Evolutionary conservation across 2,329 filamentous ascomycete genomes (phyloP).

Genomic region (Calonectria henricotiae): DNA sequence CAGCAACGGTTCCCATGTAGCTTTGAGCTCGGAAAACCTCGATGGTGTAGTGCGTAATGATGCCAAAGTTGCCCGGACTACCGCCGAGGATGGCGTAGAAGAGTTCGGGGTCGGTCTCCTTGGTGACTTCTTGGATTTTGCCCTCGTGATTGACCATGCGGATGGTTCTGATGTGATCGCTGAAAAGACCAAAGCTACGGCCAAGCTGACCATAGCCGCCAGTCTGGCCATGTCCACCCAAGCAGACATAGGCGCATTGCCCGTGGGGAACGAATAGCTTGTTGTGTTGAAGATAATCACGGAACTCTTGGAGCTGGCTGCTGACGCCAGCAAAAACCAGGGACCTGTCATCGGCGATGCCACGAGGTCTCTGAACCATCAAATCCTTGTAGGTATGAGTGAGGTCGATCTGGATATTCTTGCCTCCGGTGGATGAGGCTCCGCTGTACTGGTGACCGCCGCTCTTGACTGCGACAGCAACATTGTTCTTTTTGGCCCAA

Average conservation of each 20-base stretch:
- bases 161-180: conserved; percentile 68
- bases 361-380: conserved; percentile 46
- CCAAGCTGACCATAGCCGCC: conserved; percentile 66
- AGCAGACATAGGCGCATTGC: conserved; percentile 63
- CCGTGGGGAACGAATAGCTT: conserved; percentile 64
- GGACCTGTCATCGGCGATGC: conserved; percentile 53
- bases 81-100: conserved; percentile 74
- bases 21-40: conserved; percentile 59
- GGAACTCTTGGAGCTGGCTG: conserved; percentile 62
- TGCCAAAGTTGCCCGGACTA: conserved; percentile 72
- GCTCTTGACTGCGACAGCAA: conserved; percentile 64
- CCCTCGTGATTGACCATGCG: conserved; percentile 67
- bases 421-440: conserved; percentile 63
- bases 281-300: conserved; percentile 60
- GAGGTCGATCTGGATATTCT: conserved; percentile 66
- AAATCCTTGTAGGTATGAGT: conserved; percentile 57
- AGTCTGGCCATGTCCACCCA: conserved; percentile 66
- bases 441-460: conserved; percentile 69
- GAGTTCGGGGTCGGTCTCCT: conserved; percentile 68
- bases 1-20: conserved; percentile 55
- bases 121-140: conserved; percentile 63
- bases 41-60: conserved; percentile 70
- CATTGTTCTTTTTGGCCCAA: conserved; percentile 60
- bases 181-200: conserved; percentile 68
- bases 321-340: conserved; percentile 62